These are phyloP conservation scores for Gracilaria gracilis DNA, from an alignment of 23 red algal species.

Conservation along the genomic window DNA sequence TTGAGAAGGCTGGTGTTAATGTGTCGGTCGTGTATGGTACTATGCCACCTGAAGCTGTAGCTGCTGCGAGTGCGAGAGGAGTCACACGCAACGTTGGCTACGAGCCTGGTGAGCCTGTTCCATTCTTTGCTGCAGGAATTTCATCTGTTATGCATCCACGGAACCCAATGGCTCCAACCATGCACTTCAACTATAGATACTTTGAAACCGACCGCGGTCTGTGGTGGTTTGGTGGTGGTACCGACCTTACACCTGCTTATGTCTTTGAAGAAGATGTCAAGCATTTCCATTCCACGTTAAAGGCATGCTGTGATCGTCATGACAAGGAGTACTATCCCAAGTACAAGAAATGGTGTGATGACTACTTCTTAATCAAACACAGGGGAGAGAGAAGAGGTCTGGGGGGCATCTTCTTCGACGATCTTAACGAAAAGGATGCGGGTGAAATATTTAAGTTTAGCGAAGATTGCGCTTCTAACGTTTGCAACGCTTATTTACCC, in stretches of 20 bases:
- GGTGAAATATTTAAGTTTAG: constrained; percentile 88
- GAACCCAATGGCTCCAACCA: constrained; percentile 97
- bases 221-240: constrained; percentile 99
- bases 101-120: constrained; percentile 85
- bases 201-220: constrained; percentile 99
- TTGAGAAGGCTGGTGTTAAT: constrained; percentile 99
- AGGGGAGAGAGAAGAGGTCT: constrained; percentile 92
- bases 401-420: constrained; percentile 99
- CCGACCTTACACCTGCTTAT: constrained; percentile 96
- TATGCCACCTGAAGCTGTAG: constrained; percentile 98
- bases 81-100: constrained; percentile 95
- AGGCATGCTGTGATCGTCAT: constrained; percentile 90
- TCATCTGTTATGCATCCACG: constrained; percentile 99
- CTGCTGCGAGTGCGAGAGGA: constrained; percentile 81
- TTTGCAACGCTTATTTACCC: constrained; percentile 89
- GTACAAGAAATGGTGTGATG: constrained; percentile 99
- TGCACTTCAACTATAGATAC: constrained; percentile 99
- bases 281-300: constrained; percentile 93
- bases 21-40: constrained; percentile 97
- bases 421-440: constrained; percentile 83
- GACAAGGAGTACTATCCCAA: constrained; percentile 85
- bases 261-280: constrained; percentile 89
- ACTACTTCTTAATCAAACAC: constrained; percentile 97
- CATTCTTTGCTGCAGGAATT: constrained; percentile 97
- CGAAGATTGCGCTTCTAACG: constrained; percentile 69